Percentiles rank a stretch among this genome's conserved stretches.
Evolutionary conservation across 1,284 basidiomycete species (phyloP).

Genomic region (Thecaphora thlaspeos): DNA sequence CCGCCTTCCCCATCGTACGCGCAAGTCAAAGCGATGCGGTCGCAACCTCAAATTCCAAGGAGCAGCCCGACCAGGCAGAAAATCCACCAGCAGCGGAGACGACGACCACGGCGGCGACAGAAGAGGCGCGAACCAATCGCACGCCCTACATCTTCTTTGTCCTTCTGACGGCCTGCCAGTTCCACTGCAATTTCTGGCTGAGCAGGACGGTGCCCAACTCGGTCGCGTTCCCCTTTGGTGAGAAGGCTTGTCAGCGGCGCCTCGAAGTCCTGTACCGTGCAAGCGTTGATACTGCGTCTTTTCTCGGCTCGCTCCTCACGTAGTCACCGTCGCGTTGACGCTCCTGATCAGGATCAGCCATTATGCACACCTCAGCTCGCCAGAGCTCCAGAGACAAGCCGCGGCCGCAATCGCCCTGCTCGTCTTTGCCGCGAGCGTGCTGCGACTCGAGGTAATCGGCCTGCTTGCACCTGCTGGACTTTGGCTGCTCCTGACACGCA

Average conservation of each 20-base stretch:
- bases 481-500: slow-evolving; percentile 18
- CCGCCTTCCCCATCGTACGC: slow-evolving; percentile 62
- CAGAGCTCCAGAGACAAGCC: not conserved
- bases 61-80: no score
- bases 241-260: no score
- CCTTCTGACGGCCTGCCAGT: slow-evolving; percentile 74
- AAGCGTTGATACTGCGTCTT: no score
- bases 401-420: slow-evolving; percentile 61
- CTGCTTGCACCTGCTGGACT: slow-evolving; percentile 40
- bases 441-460: slow-evolving; percentile 75
- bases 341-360: slow-evolving; percentile 61
- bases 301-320: no score
- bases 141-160: slow-evolving; percentile 58
- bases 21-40: slow-evolving; percentile 64
- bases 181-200: slow-evolving; percentile 90
- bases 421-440: slow-evolving; percentile 70
- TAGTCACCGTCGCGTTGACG: slow-evolving; percentile 66
- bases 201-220: slow-evolving; percentile 91
- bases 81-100: no score
- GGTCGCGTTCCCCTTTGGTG: slow-evolving; percentile 72
- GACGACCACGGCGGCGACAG: no score
- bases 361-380: slow-evolving; percentile 6
- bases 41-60: slow-evolving; percentile 11
- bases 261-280: no score
- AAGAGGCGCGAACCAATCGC: no score